phyloP scores from a whole-genome alignment of 768 basidiomycete species.

The Leccinum boreale region DNA sequence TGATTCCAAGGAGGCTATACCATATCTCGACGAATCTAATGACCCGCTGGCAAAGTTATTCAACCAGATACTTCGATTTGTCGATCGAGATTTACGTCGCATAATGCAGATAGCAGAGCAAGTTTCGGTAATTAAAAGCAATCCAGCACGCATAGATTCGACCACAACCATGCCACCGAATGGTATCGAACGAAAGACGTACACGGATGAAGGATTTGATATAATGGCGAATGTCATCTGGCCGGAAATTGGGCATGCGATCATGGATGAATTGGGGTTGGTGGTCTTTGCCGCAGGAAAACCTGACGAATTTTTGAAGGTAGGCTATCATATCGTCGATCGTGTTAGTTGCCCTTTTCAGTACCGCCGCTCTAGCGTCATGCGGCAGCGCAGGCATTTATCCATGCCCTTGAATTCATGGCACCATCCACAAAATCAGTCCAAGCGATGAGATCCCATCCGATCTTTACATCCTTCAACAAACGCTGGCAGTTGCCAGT shows the following conservation, averaged over 20 bases:
- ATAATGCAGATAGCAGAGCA: slow-evolving; percentile 79
- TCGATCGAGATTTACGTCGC: slow-evolving; percentile 68
- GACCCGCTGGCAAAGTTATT: slow-evolving; percentile 74
- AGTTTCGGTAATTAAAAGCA: slow-evolving; percentile 46
- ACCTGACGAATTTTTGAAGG: slow-evolving; percentile 87
- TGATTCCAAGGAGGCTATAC: slow-evolving; percentile 32
- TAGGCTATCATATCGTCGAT: slow-evolving; percentile 31
- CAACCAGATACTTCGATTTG: slow-evolving; percentile 76
- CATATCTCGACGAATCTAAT: slow-evolving; percentile 61
- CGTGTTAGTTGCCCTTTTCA: not conserved
- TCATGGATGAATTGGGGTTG: slow-evolving; percentile 82
- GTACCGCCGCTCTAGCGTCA: slow-evolving; percentile 57
- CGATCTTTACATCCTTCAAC: slow-evolving; percentile 69
- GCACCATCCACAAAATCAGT: slow-evolving; percentile 75
- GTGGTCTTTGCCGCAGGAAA: slow-evolving; percentile 89
- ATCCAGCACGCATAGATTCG: slow-evolving; percentile 24
- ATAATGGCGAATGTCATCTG: slow-evolving; percentile 88
- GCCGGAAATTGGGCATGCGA: slow-evolving; percentile 75
- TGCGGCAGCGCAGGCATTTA: slow-evolving; percentile 77
- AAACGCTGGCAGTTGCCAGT: slow-evolving; percentile 94
- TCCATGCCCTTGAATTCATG: slow-evolving; percentile 76
- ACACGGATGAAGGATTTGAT: slow-evolving; percentile 53
- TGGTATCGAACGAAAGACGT: slow-evolving; percentile 4
- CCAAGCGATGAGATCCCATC: slow-evolving; percentile 67
- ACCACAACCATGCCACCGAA: not conserved